Conservation (phyloP, 495 filamentous ascomycete species). For the Penicillium herquei region DNA sequence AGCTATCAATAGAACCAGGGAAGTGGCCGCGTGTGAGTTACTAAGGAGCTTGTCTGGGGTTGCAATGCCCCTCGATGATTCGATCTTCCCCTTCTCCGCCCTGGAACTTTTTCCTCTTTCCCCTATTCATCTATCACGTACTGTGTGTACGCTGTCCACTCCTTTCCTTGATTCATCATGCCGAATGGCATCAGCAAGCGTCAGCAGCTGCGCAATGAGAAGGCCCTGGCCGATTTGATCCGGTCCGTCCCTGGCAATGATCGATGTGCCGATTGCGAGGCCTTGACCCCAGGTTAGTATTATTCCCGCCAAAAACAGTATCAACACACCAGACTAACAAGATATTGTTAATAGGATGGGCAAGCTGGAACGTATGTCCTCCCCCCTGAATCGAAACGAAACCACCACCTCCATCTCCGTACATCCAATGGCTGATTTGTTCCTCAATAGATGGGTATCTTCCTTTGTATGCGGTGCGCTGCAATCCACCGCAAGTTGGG, state of each 20-base stretch:
- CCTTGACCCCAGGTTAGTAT: slow-evolving; percentile 82
- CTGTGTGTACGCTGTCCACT: slow-evolving; percentile 21
- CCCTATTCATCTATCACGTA: slow-evolving; percentile 19
- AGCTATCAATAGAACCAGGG: slow-evolving; percentile 2
- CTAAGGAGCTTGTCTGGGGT: slow-evolving; percentile 3
- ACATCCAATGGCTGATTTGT: slow-evolving; percentile 22
- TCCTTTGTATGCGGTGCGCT: slow-evolving; percentile 97
- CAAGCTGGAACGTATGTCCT: slow-evolving; percentile 89
- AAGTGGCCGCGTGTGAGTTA: slow-evolving; percentile 3
- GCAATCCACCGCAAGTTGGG: slow-evolving; percentile 94
- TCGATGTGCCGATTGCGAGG: slow-evolving; percentile 88
- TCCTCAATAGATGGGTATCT: slow-evolving; percentile 75
- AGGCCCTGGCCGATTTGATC: slow-evolving; percentile 84
- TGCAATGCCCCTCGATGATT: slow-evolving; percentile 17
- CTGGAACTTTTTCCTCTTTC: slow-evolving; percentile 13
- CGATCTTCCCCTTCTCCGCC: slow-evolving; percentile 14
- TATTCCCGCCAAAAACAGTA: background rate
- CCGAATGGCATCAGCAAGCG: slow-evolving; percentile 73
- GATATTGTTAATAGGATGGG: slow-evolving; percentile 69
- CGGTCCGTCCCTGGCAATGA: slow-evolving; percentile 88
- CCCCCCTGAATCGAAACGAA: background rate
- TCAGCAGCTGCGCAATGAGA: slow-evolving; percentile 95
- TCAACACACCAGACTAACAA: background rate
- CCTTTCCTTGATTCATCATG: slow-evolving; percentile 38
- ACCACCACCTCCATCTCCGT: background rate